These are phyloP conservation scores for Musa acuminata DNA, from an alignment of 176 grass and related monocot genomes.

Conservation along the genomic window DNA sequence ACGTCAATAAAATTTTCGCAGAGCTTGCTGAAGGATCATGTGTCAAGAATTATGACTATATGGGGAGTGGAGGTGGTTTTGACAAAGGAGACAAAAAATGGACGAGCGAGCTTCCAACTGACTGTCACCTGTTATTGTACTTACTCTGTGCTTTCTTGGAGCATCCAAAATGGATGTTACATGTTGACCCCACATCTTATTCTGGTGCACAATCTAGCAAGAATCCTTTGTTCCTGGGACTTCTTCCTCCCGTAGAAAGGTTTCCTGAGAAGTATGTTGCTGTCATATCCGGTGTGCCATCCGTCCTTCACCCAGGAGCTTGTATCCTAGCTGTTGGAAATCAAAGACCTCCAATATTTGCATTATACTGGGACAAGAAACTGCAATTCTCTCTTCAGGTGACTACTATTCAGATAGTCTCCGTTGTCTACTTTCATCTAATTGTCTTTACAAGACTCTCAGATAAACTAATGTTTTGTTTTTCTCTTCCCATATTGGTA, in stretches of 20 bases:
- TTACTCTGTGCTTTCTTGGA: slow-evolving; percentile 93
- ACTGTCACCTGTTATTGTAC: slow-evolving; percentile 80
- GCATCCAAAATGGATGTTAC: slow-evolving; percentile 97
- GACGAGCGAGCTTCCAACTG: slow-evolving; percentile 72
- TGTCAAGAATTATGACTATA: slow-evolving; percentile 83
- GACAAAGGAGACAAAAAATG: slow-evolving; percentile 75
- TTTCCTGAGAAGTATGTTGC: slow-evolving; percentile 98
- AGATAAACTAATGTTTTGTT: too few relatives aligned
- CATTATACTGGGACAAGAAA: slow-evolving; percentile 95
- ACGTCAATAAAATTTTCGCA: slow-evolving; percentile 22
- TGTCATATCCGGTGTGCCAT: slow-evolving; percentile 64
- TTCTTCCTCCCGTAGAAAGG: slow-evolving; percentile 91
- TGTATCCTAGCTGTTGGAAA: slow-evolving; percentile 77
- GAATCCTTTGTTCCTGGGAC: slow-evolving; percentile 90
- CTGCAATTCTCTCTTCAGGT: slow-evolving; percentile 97
- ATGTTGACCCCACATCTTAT: slow-evolving; percentile 82
- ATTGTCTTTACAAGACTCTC: background rate
- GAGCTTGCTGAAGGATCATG: slow-evolving; percentile 96
- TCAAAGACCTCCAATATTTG: slow-evolving; percentile 65
- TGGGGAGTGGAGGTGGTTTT: slow-evolving; percentile 49
- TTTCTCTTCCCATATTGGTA: too few relatives aligned
- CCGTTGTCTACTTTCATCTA: slow-evolving; percentile 6
- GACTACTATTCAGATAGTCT: slow-evolving; percentile 1
- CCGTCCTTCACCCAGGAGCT: slow-evolving; percentile 88
- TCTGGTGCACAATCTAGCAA: slow-evolving; percentile 87